Evolutionary conservation across 352 stramenopile species (phyloP).

Genomic region (Pythium sukuiense): DNA sequence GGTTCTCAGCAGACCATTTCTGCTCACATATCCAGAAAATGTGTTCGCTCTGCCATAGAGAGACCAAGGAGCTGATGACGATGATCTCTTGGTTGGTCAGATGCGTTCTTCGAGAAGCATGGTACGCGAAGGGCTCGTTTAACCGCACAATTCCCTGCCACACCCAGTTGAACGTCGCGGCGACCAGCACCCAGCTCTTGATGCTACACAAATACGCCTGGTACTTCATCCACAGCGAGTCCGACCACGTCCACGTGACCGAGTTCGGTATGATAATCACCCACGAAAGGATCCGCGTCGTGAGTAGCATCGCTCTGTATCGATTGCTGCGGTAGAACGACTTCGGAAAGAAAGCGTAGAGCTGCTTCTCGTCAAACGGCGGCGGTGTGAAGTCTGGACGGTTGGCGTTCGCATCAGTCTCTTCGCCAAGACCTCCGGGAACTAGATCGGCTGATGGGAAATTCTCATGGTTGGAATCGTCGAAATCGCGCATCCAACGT

Average conservation of each 20-base stretch:
- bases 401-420: background rate
- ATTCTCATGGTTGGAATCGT: slow-evolving; percentile 4
- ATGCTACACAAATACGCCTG: slow-evolving; percentile 17
- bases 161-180: background rate
- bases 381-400: background rate
- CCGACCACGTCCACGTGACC: slow-evolving; percentile 24
- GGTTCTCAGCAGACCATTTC: slow-evolving; percentile 18
- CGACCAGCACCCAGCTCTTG: slow-evolving; percentile 21
- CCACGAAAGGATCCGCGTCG: slow-evolving; percentile 22
- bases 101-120: slow-evolving; percentile 2
- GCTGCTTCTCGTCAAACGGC: slow-evolving; percentile 17
- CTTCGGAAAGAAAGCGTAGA: slow-evolving; percentile 29
- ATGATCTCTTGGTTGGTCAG: slow-evolving; percentile 22
- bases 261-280: slow-evolving; percentile 28
- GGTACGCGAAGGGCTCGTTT: slow-evolving; percentile 13
- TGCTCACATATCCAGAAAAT: slow-evolving; percentile 24
- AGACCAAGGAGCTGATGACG: slow-evolving; percentile 6
- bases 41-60: slow-evolving; percentile 8
- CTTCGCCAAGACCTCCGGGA: background rate
- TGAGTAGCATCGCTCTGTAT: slow-evolving; percentile 14
- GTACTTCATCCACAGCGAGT: slow-evolving; percentile 14
- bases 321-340: slow-evolving; percentile 30
- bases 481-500: slow-evolving; percentile 21
- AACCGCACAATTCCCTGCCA: slow-evolving; percentile 8
- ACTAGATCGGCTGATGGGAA: background rate